A percentile compares a stretch with the other conserved stretches of the same genome.
phyloP scores from a whole-genome alignment of 371 early-diverging fungal species.

The Actinomortierella wolfii region DNA sequence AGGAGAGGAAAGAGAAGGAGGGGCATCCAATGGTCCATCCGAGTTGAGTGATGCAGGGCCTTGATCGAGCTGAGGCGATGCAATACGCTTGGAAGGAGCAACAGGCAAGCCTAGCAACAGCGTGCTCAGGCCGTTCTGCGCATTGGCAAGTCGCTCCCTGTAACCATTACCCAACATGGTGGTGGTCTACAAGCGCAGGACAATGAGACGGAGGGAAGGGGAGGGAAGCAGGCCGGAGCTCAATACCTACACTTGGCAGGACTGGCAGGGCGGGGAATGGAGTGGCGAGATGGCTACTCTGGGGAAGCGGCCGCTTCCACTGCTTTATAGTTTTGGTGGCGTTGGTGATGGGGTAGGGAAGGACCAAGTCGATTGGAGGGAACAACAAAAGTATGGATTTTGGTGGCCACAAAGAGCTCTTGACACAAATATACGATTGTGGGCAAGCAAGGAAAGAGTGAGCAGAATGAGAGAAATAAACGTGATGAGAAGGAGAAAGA shows the following conservation, averaged over 20 bases:
- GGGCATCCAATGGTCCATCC: too few relatives aligned
- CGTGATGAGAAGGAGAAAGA: background rate
- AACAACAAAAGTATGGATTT: too few relatives aligned
- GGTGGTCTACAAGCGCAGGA: too few relatives aligned
- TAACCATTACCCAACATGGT: conserved; percentile 42
- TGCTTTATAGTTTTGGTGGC: background rate
- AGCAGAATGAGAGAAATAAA: background rate
- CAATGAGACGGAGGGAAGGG: too few relatives aligned
- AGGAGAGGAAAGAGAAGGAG: too few relatives aligned
- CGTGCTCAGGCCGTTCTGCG: conserved; percentile 26
- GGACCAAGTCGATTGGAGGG: background rate
- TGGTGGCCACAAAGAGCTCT: too few relatives aligned
- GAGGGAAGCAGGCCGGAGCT: too few relatives aligned
- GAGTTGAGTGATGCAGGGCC: too few relatives aligned
- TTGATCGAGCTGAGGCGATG: too few relatives aligned
- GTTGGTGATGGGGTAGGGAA: background rate
- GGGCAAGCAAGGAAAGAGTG: background rate
- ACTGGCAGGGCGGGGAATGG: background rate
- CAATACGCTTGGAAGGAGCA: too few relatives aligned
- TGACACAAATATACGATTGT: background rate
- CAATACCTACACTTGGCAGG: too few relatives aligned
- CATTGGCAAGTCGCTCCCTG: conserved; percentile 37
- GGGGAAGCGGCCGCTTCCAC: background rate
- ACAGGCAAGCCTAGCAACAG: conserved; percentile 14
- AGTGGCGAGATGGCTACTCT: background rate